These are phyloP conservation scores for Moesziomyces parantarcticus DNA, from an alignment of 1,284 basidiomycete species.

Conservation along the genomic window DNA sequence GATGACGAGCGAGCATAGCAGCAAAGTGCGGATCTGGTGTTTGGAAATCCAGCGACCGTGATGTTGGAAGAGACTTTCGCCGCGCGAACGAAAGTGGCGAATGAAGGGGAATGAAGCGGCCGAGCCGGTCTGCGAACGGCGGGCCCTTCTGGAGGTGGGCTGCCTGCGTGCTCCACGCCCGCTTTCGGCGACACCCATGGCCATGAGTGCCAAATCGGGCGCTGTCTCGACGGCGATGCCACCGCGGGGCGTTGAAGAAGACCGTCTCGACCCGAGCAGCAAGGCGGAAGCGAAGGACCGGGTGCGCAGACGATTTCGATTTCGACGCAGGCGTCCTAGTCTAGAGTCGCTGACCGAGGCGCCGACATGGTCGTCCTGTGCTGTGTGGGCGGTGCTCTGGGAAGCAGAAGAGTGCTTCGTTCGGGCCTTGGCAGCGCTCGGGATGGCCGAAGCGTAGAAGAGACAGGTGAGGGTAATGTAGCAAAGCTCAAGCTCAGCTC, in stretches of 20 bases:
- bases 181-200: constrained; percentile 9
- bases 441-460: too few relatives aligned
- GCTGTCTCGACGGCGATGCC: not conserved
- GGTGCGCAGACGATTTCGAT: too few relatives aligned
- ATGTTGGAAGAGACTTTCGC: constrained; percentile 38
- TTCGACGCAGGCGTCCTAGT: too few relatives aligned
- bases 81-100: constrained; percentile 24
- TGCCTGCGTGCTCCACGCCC: constrained; percentile 14
- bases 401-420: too few relatives aligned
- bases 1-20: constrained; percentile 93
- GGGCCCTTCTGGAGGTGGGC: constrained; percentile 17
- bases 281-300: too few relatives aligned
- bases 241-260: not conserved
- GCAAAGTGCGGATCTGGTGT: constrained; percentile 90
- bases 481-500: too few relatives aligned
- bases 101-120: constrained; percentile 30
- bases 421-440: too few relatives aligned
- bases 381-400: too few relatives aligned
- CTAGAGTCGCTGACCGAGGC: too few relatives aligned
- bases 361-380: too few relatives aligned
- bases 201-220: constrained; percentile 23
- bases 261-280: not conserved
- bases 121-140: constrained; percentile 28
- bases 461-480: too few relatives aligned
- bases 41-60: constrained; percentile 62